Evolutionary conservation across 1,139 yeast genomes (phyloP).

Genomic region (Kodamaea sp.): DNA sequence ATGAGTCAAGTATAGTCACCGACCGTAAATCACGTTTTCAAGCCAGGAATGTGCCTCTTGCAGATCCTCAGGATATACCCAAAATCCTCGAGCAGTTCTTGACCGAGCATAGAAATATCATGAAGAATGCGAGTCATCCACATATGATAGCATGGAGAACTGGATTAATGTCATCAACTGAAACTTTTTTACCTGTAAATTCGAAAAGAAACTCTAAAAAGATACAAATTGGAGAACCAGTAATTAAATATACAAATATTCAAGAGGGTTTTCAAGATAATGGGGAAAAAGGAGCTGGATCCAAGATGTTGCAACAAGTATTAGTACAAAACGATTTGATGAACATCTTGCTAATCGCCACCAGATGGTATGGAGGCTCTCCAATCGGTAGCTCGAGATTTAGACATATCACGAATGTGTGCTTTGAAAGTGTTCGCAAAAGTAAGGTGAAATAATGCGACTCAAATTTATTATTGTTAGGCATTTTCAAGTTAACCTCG

Average conservation of each 20-base stretch:
- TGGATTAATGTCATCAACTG: conserved; percentile 18
- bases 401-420: conserved; percentile 55
- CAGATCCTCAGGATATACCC: conserved; percentile 35
- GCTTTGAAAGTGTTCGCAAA: conserved; percentile 36
- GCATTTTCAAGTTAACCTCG: too few species aligned
- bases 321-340: conserved; percentile 44
- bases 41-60: conserved; percentile 47
- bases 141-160: conserved; percentile 68
- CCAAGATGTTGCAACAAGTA: conserved; percentile 45
- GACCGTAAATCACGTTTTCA: conserved; percentile 61
- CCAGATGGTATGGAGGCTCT: conserved; percentile 72
- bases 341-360: conserved; percentile 58
- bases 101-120: conserved; percentile 34
- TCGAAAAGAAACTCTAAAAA: not conserved
- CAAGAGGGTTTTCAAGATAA: conserved; percentile 58
- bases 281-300: conserved; percentile 68
- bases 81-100: conserved; percentile 35
- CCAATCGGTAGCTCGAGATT: conserved; percentile 65
- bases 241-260: conserved; percentile 18
- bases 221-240: not conserved
- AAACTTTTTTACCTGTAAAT: not conserved
- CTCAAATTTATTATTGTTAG: too few species aligned
- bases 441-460: too few species aligned
- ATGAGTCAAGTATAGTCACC: conserved; percentile 24
- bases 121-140: conserved; percentile 58